phyloP scores from a whole-genome alignment of 1,284 basidiomycete genomes.

The Rhodotorula sp. region DNA sequence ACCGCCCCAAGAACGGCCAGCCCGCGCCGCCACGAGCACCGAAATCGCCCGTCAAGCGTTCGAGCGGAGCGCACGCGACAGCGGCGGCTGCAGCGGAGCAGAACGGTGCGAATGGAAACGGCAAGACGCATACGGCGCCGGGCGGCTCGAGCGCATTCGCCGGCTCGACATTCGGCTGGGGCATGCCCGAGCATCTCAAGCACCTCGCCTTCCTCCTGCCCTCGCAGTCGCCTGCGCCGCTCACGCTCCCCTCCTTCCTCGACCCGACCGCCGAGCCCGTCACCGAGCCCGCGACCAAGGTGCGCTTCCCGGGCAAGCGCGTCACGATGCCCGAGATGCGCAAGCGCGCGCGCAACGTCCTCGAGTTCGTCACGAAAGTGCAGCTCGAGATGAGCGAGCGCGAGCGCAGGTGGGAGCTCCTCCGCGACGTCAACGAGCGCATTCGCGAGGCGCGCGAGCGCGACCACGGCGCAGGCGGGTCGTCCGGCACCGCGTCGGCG shows the following conservation, averaged over 20 bases:
- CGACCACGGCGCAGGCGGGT: constrained; percentile 50
- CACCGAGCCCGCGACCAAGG: constrained; percentile 82
- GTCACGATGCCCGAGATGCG: constrained; percentile 96
- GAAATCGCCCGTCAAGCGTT: constrained; percentile 33
- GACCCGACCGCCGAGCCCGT: constrained; percentile 47
- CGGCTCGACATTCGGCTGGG: constrained; percentile 69
- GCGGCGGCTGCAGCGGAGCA: background rate
- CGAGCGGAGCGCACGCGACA: constrained; percentile 31
- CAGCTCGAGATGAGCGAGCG: constrained; percentile 51
- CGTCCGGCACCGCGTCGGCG: constrained; percentile 23
- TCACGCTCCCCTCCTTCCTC: constrained; percentile 63
- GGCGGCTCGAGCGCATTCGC: too few relatives aligned
- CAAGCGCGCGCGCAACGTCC: constrained; percentile 84
- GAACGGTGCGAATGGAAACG: background rate
- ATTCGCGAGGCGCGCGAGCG: constrained; percentile 11
- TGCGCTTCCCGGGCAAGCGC: constrained; percentile 90
- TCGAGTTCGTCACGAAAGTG: constrained; percentile 72
- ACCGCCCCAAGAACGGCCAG: constrained; percentile 55
- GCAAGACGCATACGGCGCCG: too few relatives aligned
- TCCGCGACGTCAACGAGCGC: constrained; percentile 61
- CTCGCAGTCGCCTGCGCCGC: constrained; percentile 67
- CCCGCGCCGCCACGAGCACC: constrained; percentile 43
- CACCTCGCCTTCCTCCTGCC: constrained; percentile 85
- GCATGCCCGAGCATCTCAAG: constrained; percentile 88
- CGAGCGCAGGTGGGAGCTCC: constrained; percentile 50